Evolutionary conservation across 805 yeast genomes (phyloP).

Genomic region (Jamesozyma spencerorum): DNA sequence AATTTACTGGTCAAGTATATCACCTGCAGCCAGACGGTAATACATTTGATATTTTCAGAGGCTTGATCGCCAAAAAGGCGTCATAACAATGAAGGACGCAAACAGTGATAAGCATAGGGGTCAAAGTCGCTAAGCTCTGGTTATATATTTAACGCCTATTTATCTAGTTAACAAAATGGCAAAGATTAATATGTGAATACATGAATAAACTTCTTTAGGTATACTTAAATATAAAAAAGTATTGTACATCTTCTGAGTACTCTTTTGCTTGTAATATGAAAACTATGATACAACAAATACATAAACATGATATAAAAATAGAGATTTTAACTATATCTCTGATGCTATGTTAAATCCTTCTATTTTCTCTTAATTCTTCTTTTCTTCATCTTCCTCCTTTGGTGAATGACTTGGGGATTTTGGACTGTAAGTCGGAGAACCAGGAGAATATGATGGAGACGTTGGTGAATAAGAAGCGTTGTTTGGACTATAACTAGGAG

Average conservation of each 20-base stretch:
- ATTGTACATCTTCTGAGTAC: background rate
- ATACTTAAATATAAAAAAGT: background rate
- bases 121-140: too few species aligned
- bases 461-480: constrained; percentile 58
- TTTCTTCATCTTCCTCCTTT: constrained; percentile 13
- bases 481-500: constrained; percentile 52
- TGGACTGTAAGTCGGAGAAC: constrained; percentile 58
- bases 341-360: constrained; percentile 2
- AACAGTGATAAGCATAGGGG: too few species aligned
- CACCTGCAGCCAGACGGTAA: constrained; percentile 95
- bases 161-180: too few species aligned
- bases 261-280: constrained; percentile 1
- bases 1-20: constrained; percentile 44
- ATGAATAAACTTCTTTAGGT: too few species aligned
- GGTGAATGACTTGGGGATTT: constrained; percentile 23
- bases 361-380: constrained; percentile 5
- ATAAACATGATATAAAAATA: constrained; percentile 1
- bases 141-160: too few species aligned
- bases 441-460: constrained; percentile 57
- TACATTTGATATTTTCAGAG: constrained; percentile 89
- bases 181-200: too few species aligned
- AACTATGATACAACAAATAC: constrained; percentile 6
- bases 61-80: constrained; percentile 61
- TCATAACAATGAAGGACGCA: too few species aligned
- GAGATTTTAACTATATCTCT: background rate